Conservation (phyloP, 176 grass and related monocot genomes). For the Bothriochloa decipiens region DNA sequence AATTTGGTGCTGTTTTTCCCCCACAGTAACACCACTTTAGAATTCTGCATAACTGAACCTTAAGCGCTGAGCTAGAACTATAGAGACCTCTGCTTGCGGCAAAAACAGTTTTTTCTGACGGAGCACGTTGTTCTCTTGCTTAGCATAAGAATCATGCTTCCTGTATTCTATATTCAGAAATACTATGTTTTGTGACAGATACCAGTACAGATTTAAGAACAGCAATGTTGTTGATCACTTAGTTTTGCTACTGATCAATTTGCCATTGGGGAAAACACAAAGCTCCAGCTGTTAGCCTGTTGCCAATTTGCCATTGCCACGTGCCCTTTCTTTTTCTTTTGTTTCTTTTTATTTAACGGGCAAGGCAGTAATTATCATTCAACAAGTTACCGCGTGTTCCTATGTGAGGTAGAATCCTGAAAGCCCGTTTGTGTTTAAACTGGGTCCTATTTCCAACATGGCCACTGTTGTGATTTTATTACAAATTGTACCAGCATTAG, state of each 20-base stretch:
- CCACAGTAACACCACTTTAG: background rate
- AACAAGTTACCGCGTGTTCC: background rate
- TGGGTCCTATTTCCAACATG: conserved; percentile 16
- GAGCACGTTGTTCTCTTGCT: background rate
- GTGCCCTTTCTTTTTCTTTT: background rate
- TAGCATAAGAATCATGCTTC: background rate
- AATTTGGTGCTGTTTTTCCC: background rate
- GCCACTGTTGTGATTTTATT: conserved; percentile 40
- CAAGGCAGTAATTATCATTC: background rate
- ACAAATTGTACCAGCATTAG: conserved; percentile 32
- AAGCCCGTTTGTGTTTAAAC: conserved; percentile 11
- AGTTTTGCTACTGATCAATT: conserved; percentile 16
- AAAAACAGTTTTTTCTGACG: background rate
- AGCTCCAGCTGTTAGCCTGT: background rate
- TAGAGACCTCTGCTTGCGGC: background rate
- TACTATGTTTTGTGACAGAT: background rate
- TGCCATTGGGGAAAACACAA: background rate
- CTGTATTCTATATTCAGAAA: background rate
- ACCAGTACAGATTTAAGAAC: background rate
- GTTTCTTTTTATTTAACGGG: background rate
- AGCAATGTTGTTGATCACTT: background rate
- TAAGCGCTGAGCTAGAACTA: background rate
- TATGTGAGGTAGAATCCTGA: conserved; percentile 27
- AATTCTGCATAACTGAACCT: background rate
- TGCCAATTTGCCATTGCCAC: background rate